A percentile compares a stretch with the other conserved stretches of the same genome.
These are phyloP conservation scores for Coemansia sp. DNA, from an alignment of 192 early-diverging fungal genomes.

Conservation along the genomic window DNA sequence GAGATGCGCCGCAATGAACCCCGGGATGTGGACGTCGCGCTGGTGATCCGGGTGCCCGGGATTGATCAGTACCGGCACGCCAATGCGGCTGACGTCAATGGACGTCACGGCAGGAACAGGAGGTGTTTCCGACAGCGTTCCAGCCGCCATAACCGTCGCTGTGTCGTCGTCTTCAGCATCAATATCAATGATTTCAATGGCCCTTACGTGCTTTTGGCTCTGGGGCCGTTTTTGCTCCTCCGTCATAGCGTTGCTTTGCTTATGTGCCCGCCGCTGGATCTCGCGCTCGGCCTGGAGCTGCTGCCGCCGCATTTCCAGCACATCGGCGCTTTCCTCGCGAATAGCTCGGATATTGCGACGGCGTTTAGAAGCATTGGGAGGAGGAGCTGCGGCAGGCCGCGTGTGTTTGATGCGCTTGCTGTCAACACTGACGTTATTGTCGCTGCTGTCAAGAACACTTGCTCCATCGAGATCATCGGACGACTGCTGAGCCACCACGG, in stretches of 20 bases:
- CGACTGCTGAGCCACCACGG: not conserved
- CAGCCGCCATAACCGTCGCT: slow-evolving; percentile 5
- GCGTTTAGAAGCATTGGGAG: too few relatives aligned
- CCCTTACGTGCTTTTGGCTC: not conserved
- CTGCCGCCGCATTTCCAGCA: slow-evolving; percentile 15
- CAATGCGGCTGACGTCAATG: not conserved
- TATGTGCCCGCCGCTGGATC: slow-evolving; percentile 9
- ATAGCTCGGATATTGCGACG: slow-evolving; percentile 38
- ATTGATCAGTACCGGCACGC: slow-evolving; percentile 54
- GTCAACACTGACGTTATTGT: not conserved
- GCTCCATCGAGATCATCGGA: not conserved
- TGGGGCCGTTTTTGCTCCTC: too few relatives aligned
- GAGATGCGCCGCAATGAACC: slow-evolving; percentile 53
- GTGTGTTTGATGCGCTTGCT: too few relatives aligned
- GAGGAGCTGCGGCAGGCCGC: too few relatives aligned
- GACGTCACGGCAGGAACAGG: not conserved
- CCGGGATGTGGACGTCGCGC: slow-evolving; percentile 42
- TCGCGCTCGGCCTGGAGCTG: slow-evolving; percentile 4
- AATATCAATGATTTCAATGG: not conserved
- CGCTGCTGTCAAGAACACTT: not conserved
- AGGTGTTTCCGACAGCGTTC: not conserved
- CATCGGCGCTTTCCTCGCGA: slow-evolving; percentile 16
- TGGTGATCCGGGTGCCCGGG: slow-evolving; percentile 34
- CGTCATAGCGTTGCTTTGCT: not conserved
- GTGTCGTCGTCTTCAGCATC: not conserved